Base-by-base conservation (phyloP, 345 rosid genomes). In the Mercurialis annua region DNA sequence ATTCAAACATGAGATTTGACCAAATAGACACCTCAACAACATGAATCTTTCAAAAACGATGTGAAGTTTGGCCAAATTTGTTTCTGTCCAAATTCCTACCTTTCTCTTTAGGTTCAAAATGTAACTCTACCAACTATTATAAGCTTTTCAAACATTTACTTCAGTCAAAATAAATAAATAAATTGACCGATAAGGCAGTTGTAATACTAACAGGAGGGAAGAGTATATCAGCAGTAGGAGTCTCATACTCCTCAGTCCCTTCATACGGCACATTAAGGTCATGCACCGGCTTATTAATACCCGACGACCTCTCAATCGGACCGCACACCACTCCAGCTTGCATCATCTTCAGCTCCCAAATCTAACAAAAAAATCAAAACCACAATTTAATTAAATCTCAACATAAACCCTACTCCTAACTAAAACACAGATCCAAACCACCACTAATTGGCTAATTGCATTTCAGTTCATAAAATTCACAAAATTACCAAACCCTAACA, bases 221-320 rank as follows among this genome's bases (percentile, higher is more conserved):
- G 54, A 92, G 93, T 68, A 95, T 86, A 61, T 92, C 99, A 66
- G 94, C 93, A 1, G 99, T 95, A 31, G 99, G 99, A 58, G 99
- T 95, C 79, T 95, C 98, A 18, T 84, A 95, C 78, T 95, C 99
- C 78, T 95, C 99, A 0, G 91, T 76, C 58, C 89, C 98, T 69
- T 95, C 90, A 63, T 95, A 95, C 0, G 99, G 99, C 18, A 89
- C 99, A 82, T 95, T 95, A 38, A 95, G 90, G 76, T 95, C 99
- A 48, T 88, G 98, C 20, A 89, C 96, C 0, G 96, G 90, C 42
- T 92, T 83, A 56, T 81, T 92, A 24, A 78, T 70, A 43, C 70
- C 81, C 1, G 88, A 74, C 14, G 96, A 80, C 83, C 98, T 85
- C 36, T 88, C 97, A 20, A 83, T 84, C 0, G 92, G 90, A 53